Base-by-base conservation (phyloP, 176 grass and related monocot species). In the Juncus inflexus region DNA sequence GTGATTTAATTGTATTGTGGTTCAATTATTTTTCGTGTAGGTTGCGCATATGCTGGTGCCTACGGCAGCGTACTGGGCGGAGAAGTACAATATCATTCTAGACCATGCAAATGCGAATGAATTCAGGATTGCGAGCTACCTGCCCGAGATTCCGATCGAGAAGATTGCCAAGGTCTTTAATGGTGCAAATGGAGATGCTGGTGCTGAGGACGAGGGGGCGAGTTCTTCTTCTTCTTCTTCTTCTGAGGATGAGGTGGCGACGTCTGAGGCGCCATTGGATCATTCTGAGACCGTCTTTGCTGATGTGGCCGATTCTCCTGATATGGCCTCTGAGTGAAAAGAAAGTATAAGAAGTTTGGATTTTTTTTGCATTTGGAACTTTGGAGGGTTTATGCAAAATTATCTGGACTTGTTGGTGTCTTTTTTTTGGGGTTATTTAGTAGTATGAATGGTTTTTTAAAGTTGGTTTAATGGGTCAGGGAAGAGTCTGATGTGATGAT, bases 121-220 rank as follows among this genome's bases (percentile, higher is more conserved):
- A 0, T 62, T 86, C 75, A 11, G 74, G 0, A 76, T 61, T 0
- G 74, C 81, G 1, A 74, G 51, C 60, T 89, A 79, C 54, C 62
- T 97, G 5, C 92, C 92, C 0, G 58, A 63, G 62, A 69, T 91
- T 50, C 92, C 92, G 9, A 45, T 67, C 40, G 77, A 83, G 51
- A 78, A 85, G 76, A 91, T 97, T 40, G 84, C 84, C 65, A 83
- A 97, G 79, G 74, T 79, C 12, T 97, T 97, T 72, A 64, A 78
- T 16, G 49, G 62, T 28, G 54, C 53, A 36, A 11, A 41, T 45
- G 35, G 6, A 11, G 12, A 51, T 14, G 50, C 37, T 16, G 50
- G 54, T 6, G 5, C 55, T n/a, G 15, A 6, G 6, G 4, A 63
- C 10, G 71, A 42, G 43, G 19, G 19, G 19, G 19, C 19, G 19